Evolutionary conservation across 2,329 filamentous ascomycete species (phyloP).

Genomic region (Colletotrichum australisinense): DNA sequence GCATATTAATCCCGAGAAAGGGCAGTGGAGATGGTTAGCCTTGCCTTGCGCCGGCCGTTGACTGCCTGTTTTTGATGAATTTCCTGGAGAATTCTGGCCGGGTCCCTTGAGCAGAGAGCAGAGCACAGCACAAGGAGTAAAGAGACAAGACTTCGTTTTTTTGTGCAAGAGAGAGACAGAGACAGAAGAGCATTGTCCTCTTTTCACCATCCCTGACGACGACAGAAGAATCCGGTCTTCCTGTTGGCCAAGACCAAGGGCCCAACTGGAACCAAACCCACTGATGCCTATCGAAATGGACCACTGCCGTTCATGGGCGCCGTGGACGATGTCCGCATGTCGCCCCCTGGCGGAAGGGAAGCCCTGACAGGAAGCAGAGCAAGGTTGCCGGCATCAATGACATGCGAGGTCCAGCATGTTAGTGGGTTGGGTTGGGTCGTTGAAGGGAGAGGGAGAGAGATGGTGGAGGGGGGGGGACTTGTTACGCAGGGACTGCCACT

Average conservation of each 20-base stretch:
- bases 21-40: slow-evolving; percentile 22
- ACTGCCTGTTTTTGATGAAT: not conserved
- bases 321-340: slow-evolving; percentile 7
- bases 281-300: no score
- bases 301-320: not conserved
- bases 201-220: no score
- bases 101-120: no score
- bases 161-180: no score
- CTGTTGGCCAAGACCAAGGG: no score
- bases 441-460: not conserved
- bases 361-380: slow-evolving; percentile 24
- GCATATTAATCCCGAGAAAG: slow-evolving; percentile 29
- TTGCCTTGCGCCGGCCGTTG: not conserved
- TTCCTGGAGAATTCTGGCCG: not conserved
- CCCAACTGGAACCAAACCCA: no score
- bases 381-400: slow-evolving; percentile 12
- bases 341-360: not conserved
- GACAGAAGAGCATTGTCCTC: no score
- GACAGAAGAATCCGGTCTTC: no score
- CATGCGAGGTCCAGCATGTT: not conserved
- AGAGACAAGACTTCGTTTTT: no score
- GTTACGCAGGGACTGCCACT: slow-evolving; percentile 17
- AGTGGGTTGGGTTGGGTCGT: not conserved
- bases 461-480: no score
- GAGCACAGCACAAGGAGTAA: no score